phyloP scores from a whole-genome alignment of 2,329 filamentous ascomycete genomes.

The Aspergillus sergii region DNA sequence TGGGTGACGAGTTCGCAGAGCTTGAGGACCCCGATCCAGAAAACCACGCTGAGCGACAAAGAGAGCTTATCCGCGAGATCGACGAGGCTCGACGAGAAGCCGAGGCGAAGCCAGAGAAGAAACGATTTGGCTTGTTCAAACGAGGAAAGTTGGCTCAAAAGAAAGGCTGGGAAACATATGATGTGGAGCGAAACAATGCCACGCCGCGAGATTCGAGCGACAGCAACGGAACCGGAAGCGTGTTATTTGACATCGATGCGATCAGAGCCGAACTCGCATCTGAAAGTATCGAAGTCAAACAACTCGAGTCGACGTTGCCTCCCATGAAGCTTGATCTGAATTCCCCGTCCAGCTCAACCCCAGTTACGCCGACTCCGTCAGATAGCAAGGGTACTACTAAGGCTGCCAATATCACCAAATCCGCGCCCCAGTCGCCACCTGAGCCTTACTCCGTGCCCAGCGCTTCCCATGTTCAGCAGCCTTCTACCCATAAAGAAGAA shows the following conservation, averaged over 20 bases:
- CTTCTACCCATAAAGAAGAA: slow-evolving; percentile 30
- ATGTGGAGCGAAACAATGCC: slow-evolving; percentile 57
- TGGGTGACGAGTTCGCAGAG: slow-evolving; percentile 91
- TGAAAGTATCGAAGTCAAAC: slow-evolving; percentile 70
- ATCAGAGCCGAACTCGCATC: slow-evolving; percentile 82
- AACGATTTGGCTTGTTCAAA: slow-evolving; percentile 76
- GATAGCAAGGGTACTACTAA: slow-evolving; percentile 44
- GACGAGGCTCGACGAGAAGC: slow-evolving; percentile 88
- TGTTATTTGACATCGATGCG: slow-evolving; percentile 94
- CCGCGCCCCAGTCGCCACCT: slow-evolving; percentile 23
- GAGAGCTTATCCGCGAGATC: slow-evolving; percentile 94
- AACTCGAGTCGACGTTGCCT: slow-evolving; percentile 84
- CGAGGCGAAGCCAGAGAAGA: slow-evolving; percentile 75
- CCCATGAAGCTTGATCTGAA: slow-evolving; percentile 78
- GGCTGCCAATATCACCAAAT: background rate
- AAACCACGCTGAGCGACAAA: slow-evolving; percentile 81
- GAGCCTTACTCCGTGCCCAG: slow-evolving; percentile 19
- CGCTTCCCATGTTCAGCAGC: slow-evolving; percentile 14
- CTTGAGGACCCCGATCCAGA: slow-evolving; percentile 98
- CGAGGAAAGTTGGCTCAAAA: slow-evolving; percentile 74
- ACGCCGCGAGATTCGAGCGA: slow-evolving; percentile 31
- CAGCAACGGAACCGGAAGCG: slow-evolving; percentile 45
- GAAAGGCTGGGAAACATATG: slow-evolving; percentile 93
- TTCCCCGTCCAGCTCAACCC: slow-evolving; percentile 22
- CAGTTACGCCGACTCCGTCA: slow-evolving; percentile 26